Base-by-base conservation (phyloP, 768 basidiomycete genomes). In the Clitopilus passeckerianus region DNA sequence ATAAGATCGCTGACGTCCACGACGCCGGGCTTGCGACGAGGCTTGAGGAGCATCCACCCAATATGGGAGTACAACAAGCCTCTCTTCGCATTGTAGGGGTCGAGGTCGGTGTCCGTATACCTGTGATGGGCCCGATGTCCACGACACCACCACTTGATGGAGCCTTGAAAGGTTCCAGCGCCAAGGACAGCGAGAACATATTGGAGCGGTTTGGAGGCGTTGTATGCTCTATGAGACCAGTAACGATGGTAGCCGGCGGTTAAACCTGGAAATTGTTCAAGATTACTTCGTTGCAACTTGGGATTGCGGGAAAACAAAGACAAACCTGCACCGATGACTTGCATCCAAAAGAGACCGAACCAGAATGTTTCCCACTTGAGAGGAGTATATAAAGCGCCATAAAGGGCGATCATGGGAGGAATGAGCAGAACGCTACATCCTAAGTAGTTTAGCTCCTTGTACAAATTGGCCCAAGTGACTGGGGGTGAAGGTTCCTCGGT, bases 131-230 rank as follows among this genome's bases (percentile, higher is more conserved):
- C 96, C 60, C 96, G 91, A 79, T 99, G 97, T 53, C 95, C 95
- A 56, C 96, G 86, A 20, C 89, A 89, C 96, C 96, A 98, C 97
- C 97, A 98, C 72, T 93, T 91, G 77, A 99, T 96, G 22, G 95
- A 97, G 9, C 95, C 96, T 70, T 99, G 85, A 53, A 96, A 89
- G 5, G 96, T 95, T 54, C 97, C 96, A 1, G 93, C 88, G 54
- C 96, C 97, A 10, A 86, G 81, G 20, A 90, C 67, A 23, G 95
- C 92, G 54, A 98, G 85, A 63, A 84, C 75, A 68, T 93, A 97
- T 70, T 98, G 89, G 9, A 98, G 75, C 14, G 90, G 88, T 60
- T 80, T 80, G 4, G 90, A 87, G 37, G 96, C 97, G 69, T 97
- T 98, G 73, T 96, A 99, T 0, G 92, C 82, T 58, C 97, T 86